Percentiles rank a stretch among this genome's conserved stretches.
Evolutionary conservation across 768 basidiomycete genomes (phyloP).

Genomic region (Pulveroboletus frians): DNA sequence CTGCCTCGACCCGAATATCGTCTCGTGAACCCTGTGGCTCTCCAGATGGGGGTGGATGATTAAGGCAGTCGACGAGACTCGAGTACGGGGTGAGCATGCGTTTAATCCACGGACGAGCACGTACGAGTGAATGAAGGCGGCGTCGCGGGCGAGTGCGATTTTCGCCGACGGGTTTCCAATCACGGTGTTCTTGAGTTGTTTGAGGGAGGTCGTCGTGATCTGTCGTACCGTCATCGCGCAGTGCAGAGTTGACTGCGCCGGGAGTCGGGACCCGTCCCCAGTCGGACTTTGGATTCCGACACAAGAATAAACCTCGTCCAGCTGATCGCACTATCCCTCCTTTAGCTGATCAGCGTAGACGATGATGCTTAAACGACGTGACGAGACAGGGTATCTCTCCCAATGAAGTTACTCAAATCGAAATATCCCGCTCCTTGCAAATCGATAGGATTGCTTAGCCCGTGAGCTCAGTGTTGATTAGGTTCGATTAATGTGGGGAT

Average conservation of each 20-base stretch:
- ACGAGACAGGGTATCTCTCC: too few relatives aligned
- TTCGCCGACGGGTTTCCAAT: constrained; percentile 80
- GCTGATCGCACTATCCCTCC: too few relatives aligned
- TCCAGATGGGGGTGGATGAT: constrained; percentile 32
- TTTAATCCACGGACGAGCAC: constrained; percentile 14
- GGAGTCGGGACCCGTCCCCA: background rate
- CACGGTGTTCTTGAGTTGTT: constrained; percentile 67
- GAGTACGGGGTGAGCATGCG: background rate
- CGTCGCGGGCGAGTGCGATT: constrained; percentile 49
- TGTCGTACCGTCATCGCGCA: constrained; percentile 41
- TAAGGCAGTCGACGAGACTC: constrained; percentile 62
- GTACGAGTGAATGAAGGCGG: constrained; percentile 51
- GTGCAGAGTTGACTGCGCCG: constrained; percentile 29
- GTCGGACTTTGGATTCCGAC: background rate
- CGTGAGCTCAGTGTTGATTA: too few relatives aligned
- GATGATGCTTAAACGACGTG: too few relatives aligned
- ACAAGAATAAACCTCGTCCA: too few relatives aligned
- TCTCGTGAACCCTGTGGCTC: constrained; percentile 38
- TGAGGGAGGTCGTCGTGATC: constrained; percentile 38
- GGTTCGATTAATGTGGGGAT: too few relatives aligned
- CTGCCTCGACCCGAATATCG: constrained; percentile 64
- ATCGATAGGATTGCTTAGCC: too few relatives aligned
- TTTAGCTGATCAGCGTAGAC: too few relatives aligned
- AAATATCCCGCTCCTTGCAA: too few relatives aligned
- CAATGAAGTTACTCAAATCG: too few relatives aligned